These are phyloP conservation scores for Chytriomyces sp. DNA, from an alignment of 192 early-diverging fungal genomes.

Conservation along the genomic window DNA sequence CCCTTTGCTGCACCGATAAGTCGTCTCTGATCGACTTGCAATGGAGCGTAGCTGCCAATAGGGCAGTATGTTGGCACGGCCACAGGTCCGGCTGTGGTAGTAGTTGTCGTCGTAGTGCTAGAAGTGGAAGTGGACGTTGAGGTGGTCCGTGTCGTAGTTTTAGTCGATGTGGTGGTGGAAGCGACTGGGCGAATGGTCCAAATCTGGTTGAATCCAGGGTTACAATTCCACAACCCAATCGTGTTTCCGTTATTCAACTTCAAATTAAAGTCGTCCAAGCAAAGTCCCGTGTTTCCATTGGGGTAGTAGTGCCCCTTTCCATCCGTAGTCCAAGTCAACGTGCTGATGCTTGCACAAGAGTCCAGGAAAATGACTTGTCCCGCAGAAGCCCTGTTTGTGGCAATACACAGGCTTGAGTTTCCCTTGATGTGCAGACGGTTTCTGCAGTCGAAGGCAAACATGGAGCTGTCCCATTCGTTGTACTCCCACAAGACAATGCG, in stretches of 20 bases:
- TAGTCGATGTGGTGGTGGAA: neutral
- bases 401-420: neutral
- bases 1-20: neutral
- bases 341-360: neutral
- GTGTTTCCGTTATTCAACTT: neutral
- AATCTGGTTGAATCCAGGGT: neutral
- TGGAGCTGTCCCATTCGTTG: neutral
- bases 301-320: neutral
- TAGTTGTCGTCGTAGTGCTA: slow-evolving; percentile 12
- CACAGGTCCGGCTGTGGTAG: neutral
- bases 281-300: neutral
- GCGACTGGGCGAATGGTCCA: neutral
- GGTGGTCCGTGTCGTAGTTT: neutral
- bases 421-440: neutral
- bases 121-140: neutral
- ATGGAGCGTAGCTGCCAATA: too few relatives aligned
- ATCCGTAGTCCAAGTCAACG: neutral
- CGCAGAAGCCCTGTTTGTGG: neutral
- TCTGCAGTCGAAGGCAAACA: slow-evolving; percentile 10
- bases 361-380: neutral
- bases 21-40: neutral
- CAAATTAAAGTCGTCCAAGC: slow-evolving; percentile 5
- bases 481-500: neutral
- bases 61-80: too few relatives aligned
- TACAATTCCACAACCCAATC: slow-evolving; percentile 6